A percentile compares a stretch with the other conserved stretches of the same genome.
Conservation (phyloP, 2,329 filamentous ascomycete species). For the Botrytis porri region DNA sequence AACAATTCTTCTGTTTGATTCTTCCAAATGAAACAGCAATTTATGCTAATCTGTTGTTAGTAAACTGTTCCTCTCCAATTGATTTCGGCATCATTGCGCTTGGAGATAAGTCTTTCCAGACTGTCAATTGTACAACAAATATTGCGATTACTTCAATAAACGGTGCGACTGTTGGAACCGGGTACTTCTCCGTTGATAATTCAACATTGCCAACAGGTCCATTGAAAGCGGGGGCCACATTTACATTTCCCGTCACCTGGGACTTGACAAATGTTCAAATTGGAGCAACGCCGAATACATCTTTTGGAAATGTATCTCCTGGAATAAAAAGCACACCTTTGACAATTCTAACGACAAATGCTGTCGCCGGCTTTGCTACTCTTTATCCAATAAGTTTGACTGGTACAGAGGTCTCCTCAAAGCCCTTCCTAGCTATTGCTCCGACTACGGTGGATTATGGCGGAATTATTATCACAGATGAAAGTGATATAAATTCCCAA, state of each 20-base stretch:
- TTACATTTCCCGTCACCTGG: slow-evolving; percentile 41
- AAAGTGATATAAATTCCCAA: slow-evolving; percentile 25
- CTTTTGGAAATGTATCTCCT: slow-evolving; percentile 29
- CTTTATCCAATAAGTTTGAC: slow-evolving; percentile 38
- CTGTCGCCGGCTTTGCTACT: slow-evolving; percentile 38
- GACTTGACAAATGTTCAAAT: slow-evolving; percentile 30
- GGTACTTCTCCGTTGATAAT: slow-evolving; percentile 36
- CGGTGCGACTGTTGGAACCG: slow-evolving; percentile 35
- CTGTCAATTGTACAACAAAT: slow-evolving; percentile 38
- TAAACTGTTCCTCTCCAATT: slow-evolving; percentile 40
- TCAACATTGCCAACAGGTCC: slow-evolving; percentile 37
- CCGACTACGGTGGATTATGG: slow-evolving; percentile 33
- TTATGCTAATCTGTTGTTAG: not conserved
- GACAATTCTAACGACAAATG: slow-evolving; percentile 40
- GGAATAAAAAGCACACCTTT: slow-evolving; percentile 40
- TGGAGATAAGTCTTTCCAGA: slow-evolving; percentile 30
- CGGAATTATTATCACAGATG: slow-evolving; percentile 7
- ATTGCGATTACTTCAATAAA: slow-evolving; percentile 39
- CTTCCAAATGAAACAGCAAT: no score
- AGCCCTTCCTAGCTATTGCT: slow-evolving; percentile 36
- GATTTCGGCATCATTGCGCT: slow-evolving; percentile 39
- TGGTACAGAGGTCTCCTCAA: slow-evolving; percentile 39
- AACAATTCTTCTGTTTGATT: not conserved
- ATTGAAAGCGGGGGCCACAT: slow-evolving; percentile 35
- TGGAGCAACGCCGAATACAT: slow-evolving; percentile 23